phyloP scores from a whole-genome alignment of 768 basidiomycete species.

The Trametes gibbosa region DNA sequence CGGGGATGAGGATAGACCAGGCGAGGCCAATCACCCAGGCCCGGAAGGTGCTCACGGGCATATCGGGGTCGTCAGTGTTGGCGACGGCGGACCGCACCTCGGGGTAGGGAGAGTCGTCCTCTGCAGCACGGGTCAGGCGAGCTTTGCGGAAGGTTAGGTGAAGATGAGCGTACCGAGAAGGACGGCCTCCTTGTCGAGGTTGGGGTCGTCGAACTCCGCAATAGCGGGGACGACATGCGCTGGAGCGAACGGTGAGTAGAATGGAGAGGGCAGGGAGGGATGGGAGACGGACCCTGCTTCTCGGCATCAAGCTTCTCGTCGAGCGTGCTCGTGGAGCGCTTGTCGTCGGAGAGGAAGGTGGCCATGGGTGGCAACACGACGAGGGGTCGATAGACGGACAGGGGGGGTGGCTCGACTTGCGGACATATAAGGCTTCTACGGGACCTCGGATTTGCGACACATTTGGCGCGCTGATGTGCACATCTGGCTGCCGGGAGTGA shows the following conservation, averaged over 20 bases:
- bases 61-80: conserved; percentile 45
- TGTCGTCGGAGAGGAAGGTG: conserved; percentile 12
- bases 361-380: conserved; percentile 8
- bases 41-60: conserved; percentile 37
- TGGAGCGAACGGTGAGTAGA: not conserved
- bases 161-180: conserved; percentile 19
- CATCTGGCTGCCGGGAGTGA: not conserved
- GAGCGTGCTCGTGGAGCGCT: conserved; percentile 15
- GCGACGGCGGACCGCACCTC: conserved; percentile 52
- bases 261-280: not conserved
- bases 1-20: conserved; percentile 61
- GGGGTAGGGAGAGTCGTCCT: conserved; percentile 52
- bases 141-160: not conserved
- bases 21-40: conserved; percentile 37
- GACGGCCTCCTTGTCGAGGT: conserved; percentile 31
- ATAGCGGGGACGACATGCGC: conserved; percentile 13
- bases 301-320: conserved; percentile 26
- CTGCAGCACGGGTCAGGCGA: conserved; percentile 9
- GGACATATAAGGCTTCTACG: not conserved
- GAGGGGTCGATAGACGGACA: conserved; percentile 8
- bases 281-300: conserved; percentile 18
- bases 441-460: not conserved
- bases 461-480: not conserved
- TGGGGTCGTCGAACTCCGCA: conserved; percentile 34
- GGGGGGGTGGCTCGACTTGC: not conserved